Base-by-base conservation (phyloP, 202 grass and related monocot genomes). In the Setaria viridis region DNA sequence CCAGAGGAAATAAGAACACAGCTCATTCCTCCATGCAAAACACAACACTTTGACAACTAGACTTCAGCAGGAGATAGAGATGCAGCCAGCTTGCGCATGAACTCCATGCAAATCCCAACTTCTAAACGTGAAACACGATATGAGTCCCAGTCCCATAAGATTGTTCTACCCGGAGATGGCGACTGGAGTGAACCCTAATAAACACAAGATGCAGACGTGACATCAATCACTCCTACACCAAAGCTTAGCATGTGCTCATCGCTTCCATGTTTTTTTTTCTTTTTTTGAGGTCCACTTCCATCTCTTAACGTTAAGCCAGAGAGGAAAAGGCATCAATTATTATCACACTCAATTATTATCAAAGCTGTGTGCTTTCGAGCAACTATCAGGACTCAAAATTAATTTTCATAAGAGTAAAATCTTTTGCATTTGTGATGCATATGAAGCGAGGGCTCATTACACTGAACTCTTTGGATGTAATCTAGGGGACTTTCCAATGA, bases 131-230 rank as follows among this genome's bases (percentile, higher is more conserved):
- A 83, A 70, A 82, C 42, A 53, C 45, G 53, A 87, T 41, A 78
- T 29, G 81, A 82, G 82, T 59, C 43, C 43, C 43, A 46, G 42
- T 45, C 80, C 78, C 30, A 72, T 0, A 49, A 29, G 34, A 85
- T 73, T 81, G 77, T 45, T 82, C 30, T 79, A 62, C 58, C 37
- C 83, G 16, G 10, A 57, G 90, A 92, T 80, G 50, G 41, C 48
- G 72, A 64, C 48, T 39, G 35, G 85, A 85, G 53, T 30, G 56
- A 85, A 57, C 65, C 62, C 69, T 81, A 34, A 58, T 35, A 35
- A 81, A 87, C 47, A 67, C 77, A 59, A 8, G 74, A 87, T 58
- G 45, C 55, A 64, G 55, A 66, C 34, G 59, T 9, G 74, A 53
- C 55, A 80, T 33, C 45, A 30, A 62, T 15, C 20, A 29, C 30